Percentiles rank a stretch among this genome's conserved stretches.
Conservation (phyloP, 345 rosid genomes). For the Lenwebbia sp. region DNA sequence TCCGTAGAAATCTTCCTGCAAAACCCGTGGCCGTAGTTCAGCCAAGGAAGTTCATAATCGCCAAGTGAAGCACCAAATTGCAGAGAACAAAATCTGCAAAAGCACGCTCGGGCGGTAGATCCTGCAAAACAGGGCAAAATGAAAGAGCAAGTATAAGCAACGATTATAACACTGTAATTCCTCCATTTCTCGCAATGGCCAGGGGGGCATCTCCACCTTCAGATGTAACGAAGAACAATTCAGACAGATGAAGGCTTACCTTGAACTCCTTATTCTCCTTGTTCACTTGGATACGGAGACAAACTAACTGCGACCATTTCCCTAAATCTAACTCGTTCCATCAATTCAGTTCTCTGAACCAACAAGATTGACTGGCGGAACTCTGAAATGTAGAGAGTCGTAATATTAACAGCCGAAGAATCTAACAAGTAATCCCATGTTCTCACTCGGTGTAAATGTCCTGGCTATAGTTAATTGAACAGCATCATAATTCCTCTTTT, state of each 20-base stretch:
- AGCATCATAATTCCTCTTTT: background rate
- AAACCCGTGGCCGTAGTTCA: background rate
- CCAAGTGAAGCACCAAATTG: conserved; percentile 42
- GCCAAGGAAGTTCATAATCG: conserved; percentile 47
- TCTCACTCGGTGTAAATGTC: too few species aligned
- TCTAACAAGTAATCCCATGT: too few species aligned
- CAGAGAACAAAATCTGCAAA: conserved; percentile 39
- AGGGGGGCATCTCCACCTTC: background rate
- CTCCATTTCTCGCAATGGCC: background rate
- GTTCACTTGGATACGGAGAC: too few species aligned
- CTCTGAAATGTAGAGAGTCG: too few species aligned
- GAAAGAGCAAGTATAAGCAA: background rate
- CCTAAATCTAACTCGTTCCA: background rate
- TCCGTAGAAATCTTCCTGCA: background rate
- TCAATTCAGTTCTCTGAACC: too few species aligned
- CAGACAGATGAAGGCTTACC: too few species aligned
- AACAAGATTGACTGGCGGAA: too few species aligned
- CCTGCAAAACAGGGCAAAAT: conserved; percentile 7
- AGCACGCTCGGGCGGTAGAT: conserved; percentile 32
- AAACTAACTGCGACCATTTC: background rate
- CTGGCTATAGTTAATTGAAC: background rate
- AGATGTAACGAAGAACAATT: background rate
- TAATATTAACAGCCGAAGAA: too few species aligned
- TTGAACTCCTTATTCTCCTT: too few species aligned
- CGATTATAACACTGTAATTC: background rate